Base-by-base conservation (phyloP, 1,139 yeast species). In the Pichia sp. region DNA sequence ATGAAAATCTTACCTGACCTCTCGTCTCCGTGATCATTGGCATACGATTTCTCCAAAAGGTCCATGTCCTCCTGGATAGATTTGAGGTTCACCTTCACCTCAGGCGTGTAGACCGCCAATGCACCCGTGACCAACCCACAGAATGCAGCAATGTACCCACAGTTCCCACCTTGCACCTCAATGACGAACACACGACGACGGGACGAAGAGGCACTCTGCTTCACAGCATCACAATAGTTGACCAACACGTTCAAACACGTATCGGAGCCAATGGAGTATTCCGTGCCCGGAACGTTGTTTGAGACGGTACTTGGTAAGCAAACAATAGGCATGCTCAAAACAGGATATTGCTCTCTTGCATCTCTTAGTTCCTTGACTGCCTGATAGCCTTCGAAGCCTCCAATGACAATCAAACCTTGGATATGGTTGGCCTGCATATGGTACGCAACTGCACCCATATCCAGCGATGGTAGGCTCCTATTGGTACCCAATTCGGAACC, bases 251-350 rank as follows among this genome's bases (percentile, higher is more conserved):
- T 93, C 73, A 93, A 76, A 75, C 98, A 92, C 8, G 99, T 93
- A 68, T 93, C 98, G 38, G 93, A 76, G 57, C 99, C 99, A 54
- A 93, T 75, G 0, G 97, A 90, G 72, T 90, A 90, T 72, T 93
- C 97, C 2, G 97, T 85, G 57, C 98, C 99, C 13, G 99, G 99
- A 52, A 93, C 98, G 66, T 93, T 93, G 72, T 93, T 93, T n/a
- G 97, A 89, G 61, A 93, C 87, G 7, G 98, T 93, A 15, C 98
- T 96, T 16, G 99, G 98, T 57, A 93, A 78, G 60, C 90, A 86
- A 50, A 88, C 87, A 87, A 90, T 86, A 59, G 99, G 99, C 62
- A 93, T 90, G 68, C 92, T 82, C 76, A 93, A 89, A 16, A 95
- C 85, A 29, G 98, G 96, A 71, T 89, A 93, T 57, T 81, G 77